Evolutionary conservation across 2,329 filamentous ascomycete species (phyloP), one percentile per base, ranked within the genome.

Genomic region (Hirsutella thompsonii): DNA sequence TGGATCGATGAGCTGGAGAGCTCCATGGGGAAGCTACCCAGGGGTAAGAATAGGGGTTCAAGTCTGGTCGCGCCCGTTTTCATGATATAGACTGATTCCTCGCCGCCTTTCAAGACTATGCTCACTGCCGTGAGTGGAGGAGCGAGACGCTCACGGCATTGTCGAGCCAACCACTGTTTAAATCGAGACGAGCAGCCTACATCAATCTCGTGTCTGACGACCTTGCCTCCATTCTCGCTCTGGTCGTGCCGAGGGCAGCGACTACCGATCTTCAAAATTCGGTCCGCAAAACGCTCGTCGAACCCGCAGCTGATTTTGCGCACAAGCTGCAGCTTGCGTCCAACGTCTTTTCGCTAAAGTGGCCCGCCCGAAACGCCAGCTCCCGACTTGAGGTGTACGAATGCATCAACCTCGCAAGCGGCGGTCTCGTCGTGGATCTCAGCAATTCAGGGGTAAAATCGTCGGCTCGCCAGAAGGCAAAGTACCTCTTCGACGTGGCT

Each of bases 331-430:
- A 62, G 19, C 49, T 61, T 5, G 55, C 60, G 4, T 45, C 53
- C 16, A 58, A 50, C 38, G 46, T 61, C 23, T 62, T 51, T 44
- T 59, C 58, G 11, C 46, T 62, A 20, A 62, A 61, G 35, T 62
- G 60, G 60, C 58, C 60, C 8, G 56, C 58, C 30, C 53, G 58
- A 28, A 59, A 52, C 20, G 59, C 60, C 2, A 49, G 56, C n/a
- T 49, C 56, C 10, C 54, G 60, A 26, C 44, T 62, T 2, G 60
- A 62, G 41, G 54, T 58, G 9, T 62, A 62, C 40, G 59, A 62
- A 37, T 62, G 60, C 40, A 45, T 57, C 37, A 57, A 62, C 39
- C 49, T 62, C 23, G 56, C 58, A 3, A 56, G 46, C 32, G 53
- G 51, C 3, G 60, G 60, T 4, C 36, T 49, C 19, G 32, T 51